Percentiles rank a stretch among this genome's conserved stretches.
Conservation (phyloP, 805 yeast genomes). For the Sugiyamaella qingdaonensis region DNA sequence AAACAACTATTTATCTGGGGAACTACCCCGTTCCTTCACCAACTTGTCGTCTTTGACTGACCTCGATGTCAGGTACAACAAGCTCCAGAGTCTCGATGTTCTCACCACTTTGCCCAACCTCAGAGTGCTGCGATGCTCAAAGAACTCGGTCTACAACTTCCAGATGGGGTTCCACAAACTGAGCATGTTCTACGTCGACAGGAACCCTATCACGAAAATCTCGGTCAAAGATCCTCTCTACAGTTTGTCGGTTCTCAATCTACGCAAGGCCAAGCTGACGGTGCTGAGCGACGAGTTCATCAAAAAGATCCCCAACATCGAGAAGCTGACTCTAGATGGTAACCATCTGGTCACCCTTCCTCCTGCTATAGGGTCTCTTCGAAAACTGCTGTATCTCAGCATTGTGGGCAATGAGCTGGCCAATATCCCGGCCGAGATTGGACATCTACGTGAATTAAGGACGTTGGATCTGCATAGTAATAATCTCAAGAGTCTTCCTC, state of each 20-base stretch:
- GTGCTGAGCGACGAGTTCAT: constrained; percentile 64
- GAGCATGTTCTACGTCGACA: constrained; percentile 66
- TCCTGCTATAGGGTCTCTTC: constrained; percentile 54
- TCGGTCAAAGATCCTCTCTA: constrained; percentile 50
- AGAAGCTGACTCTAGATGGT: constrained; percentile 69
- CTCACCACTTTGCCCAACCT: constrained; percentile 55
- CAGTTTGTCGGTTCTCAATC: constrained; percentile 64
- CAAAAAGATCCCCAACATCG: constrained; percentile 57
- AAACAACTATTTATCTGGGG: constrained; percentile 58
- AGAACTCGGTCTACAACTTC: constrained; percentile 70
- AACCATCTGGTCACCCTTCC: constrained; percentile 81
- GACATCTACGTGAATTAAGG: constrained; percentile 54
- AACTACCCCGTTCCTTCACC: constrained; percentile 50
- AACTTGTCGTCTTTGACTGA: constrained; percentile 56
- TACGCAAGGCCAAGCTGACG: constrained; percentile 79
- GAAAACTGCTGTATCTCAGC: constrained; percentile 61
- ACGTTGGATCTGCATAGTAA: constrained; percentile 79
- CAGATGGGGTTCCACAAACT: constrained; percentile 58
- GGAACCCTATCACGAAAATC: constrained; percentile 78
- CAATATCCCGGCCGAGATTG: constrained; percentile 61
- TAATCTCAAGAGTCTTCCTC: constrained; percentile 66
- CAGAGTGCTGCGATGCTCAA: constrained; percentile 69
- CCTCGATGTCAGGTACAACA: constrained; percentile 73
- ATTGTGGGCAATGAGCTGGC: constrained; percentile 71
- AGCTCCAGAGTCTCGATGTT: constrained; percentile 47